Percentiles rank a stretch among this genome's conserved stretches.
phyloP scores from a whole-genome alignment of 73 alveolate species.

The Tetrahymena borealis region DNA sequence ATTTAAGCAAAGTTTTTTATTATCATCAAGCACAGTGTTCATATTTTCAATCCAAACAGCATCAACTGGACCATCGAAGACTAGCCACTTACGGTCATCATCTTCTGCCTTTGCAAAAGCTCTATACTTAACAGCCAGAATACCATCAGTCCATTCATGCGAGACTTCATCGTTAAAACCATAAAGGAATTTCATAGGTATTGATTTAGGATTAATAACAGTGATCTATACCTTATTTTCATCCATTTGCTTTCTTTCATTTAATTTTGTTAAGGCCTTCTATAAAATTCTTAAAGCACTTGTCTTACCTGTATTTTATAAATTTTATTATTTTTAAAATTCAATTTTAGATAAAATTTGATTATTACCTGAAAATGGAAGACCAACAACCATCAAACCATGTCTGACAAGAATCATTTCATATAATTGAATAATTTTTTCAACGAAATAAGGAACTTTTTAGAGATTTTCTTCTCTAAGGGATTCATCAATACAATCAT shows the following conservation, averaged over 20 bases:
- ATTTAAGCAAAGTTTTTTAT: constrained; percentile 85
- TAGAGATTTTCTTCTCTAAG: constrained; percentile 53
- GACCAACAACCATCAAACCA: constrained; percentile 87
- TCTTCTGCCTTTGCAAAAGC: constrained; percentile 80
- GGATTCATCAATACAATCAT: constrained; percentile 53
- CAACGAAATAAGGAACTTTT: constrained; percentile 53
- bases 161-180: constrained; percentile 78
- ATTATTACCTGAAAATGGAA: constrained; percentile 56
- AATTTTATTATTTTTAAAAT: constrained; percentile 37
- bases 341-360: constrained; percentile 44
- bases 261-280: constrained; percentile 70
- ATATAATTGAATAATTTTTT: constrained; percentile 70
- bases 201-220: constrained; percentile 86
- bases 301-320: constrained; percentile 72
- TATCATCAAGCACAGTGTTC: constrained; percentile 96
- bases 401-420: constrained; percentile 87
- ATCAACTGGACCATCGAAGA: constrained; percentile 97
- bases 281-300: constrained; percentile 63
- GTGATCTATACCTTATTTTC: constrained; percentile 56
- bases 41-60: constrained; percentile 97
- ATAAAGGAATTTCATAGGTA: constrained; percentile 78
- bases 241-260: constrained; percentile 58
- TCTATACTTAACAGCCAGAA: constrained; percentile 75
- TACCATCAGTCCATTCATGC: constrained; percentile 94
- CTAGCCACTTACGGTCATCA: constrained; percentile 87